phyloP scores from a whole-genome alignment of 768 basidiomycete genomes.

The Xerocomus spinulosus region DNA sequence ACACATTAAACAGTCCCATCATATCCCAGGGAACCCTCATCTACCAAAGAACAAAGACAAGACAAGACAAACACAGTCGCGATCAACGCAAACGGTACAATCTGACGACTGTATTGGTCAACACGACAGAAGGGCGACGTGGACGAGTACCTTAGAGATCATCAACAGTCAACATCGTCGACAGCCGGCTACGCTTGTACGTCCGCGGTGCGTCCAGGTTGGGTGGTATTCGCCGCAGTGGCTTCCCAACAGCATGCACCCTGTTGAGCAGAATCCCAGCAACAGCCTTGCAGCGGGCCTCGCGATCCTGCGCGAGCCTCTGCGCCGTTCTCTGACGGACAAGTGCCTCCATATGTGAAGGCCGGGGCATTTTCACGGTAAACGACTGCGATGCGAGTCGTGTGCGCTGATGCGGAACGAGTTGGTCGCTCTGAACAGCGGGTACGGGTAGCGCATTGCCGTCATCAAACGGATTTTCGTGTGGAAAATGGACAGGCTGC shows the following conservation, averaged over 20 bases:
- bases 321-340: slow-evolving; percentile 32
- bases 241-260: slow-evolving; percentile 48
- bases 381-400: slow-evolving; percentile 27
- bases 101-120: slow-evolving; percentile 3
- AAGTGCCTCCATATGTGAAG: slow-evolving; percentile 20
- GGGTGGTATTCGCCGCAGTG: slow-evolving; percentile 41
- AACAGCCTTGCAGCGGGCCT: slow-evolving; percentile 47
- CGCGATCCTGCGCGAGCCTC: slow-evolving; percentile 33
- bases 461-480: slow-evolving; percentile 27
- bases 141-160: slow-evolving; percentile 22
- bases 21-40: not conserved
- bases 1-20: not conserved
- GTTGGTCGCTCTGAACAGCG: slow-evolving; percentile 5
- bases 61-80: not conserved
- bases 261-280: slow-evolving; percentile 56
- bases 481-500: slow-evolving; percentile 21
- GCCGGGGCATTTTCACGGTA: slow-evolving; percentile 24
- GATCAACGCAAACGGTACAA: slow-evolving; percentile 16
- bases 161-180: slow-evolving; percentile 47
- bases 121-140: not conserved
- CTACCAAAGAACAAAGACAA: not conserved
- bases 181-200: slow-evolving; percentile 53
- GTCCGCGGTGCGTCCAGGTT: slow-evolving; percentile 29
- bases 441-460: slow-evolving; percentile 13
- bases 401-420: slow-evolving; percentile 23